Evolutionary conservation across 306 rosid species (phyloP).

Genomic region (Prunus mume): DNA sequence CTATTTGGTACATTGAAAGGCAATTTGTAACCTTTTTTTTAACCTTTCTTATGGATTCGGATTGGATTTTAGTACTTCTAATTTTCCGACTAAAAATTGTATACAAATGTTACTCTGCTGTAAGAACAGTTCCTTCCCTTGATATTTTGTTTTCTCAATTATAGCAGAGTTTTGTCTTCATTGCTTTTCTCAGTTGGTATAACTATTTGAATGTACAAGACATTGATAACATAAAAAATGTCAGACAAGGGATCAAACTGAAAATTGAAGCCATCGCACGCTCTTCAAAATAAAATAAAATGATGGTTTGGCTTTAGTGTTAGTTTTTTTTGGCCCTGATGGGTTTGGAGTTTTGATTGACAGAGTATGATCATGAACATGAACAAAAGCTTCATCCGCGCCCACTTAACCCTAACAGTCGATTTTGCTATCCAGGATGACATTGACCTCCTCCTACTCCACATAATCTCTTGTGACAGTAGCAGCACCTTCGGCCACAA

Average conservation of each 20-base stretch:
- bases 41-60: background rate
- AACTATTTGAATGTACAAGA: background rate
- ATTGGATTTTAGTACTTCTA: background rate
- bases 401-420: background rate
- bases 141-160: no score
- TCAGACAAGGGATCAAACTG: background rate
- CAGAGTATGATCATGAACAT: no score
- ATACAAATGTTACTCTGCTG: no score
- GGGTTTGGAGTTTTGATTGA: no score
- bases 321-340: no score
- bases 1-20: no score
- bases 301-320: no score
- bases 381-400: background rate
- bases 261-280: background rate
- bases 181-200: background rate
- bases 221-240: background rate
- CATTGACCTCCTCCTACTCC: background rate
- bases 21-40: background rate
- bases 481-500: no score
- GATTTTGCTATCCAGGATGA: background rate
- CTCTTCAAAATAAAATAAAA: background rate
- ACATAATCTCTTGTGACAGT: no score
- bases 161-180: background rate
- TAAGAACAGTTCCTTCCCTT: no score
- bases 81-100: background rate